Percentiles rank a stretch among this genome's conserved stretches.
phyloP scores from a whole-genome alignment of 1,284 basidiomycete genomes.

The Phellopilus nigrolimitatus region DNA sequence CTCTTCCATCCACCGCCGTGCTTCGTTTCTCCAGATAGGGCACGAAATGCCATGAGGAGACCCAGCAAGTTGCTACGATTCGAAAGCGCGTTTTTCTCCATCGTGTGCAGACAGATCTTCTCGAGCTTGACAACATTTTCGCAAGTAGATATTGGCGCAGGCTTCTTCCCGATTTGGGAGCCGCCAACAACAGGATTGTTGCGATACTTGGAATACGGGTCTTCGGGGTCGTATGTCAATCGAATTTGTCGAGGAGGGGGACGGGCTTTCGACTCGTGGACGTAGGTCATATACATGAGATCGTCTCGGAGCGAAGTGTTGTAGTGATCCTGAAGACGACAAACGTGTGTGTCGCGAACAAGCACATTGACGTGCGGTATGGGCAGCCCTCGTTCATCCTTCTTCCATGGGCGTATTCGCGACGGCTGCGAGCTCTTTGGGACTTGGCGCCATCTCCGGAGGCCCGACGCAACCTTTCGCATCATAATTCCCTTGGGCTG shows the following conservation, averaged over 20 bases:
- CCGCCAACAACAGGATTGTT: constrained; percentile 73
- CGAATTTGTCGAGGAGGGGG: constrained; percentile 54
- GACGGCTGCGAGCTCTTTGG: not conserved
- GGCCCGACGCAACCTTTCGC: constrained; percentile 8
- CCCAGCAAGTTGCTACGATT: constrained; percentile 79
- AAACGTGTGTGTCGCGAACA: constrained; percentile 69
- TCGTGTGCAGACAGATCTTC: constrained; percentile 79
- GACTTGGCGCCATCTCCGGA: constrained; percentile 1
- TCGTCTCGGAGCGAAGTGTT: constrained; percentile 78
- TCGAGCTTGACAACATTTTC: constrained; percentile 76
- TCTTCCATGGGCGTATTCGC: constrained; percentile 23
- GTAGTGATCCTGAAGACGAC: constrained; percentile 84
- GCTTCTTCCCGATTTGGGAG: constrained; percentile 58
- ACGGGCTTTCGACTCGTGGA: constrained; percentile 57
- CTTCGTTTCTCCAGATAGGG: constrained; percentile 81
- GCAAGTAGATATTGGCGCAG: constrained; percentile 56
- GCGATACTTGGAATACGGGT: constrained; percentile 77
- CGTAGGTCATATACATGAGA: constrained; percentile 94
- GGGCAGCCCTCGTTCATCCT: constrained; percentile 52
- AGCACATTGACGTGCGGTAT: constrained; percentile 59
- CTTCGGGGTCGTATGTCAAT: constrained; percentile 68
- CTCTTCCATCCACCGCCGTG: constrained; percentile 64
- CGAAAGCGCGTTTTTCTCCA: constrained; percentile 74
- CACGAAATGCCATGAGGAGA: constrained; percentile 82
- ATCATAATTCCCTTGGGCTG: no score